Evolutionary conservation across 495 filamentous ascomycete genomes (phyloP), one percentile per base, ranked within the genome.

Genomic region (Jackrogersella multiformis): DNA sequence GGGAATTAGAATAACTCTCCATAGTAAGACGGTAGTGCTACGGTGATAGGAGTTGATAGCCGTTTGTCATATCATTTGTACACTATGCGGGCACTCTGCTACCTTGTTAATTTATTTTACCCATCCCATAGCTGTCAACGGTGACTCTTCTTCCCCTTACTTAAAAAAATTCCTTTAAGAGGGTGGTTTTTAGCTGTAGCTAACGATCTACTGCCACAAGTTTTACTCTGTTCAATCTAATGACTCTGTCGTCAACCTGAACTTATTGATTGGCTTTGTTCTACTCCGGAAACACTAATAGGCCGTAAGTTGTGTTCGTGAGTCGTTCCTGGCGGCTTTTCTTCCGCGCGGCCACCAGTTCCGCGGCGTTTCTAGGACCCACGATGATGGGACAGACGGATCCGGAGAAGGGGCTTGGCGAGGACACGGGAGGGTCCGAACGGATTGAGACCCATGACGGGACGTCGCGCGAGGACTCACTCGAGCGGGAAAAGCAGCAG

Each of bases 401-500:
- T 13, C n/a, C 20, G 44, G 56, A 57, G 9, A 36, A 20, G 5
- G 34, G 44, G 56, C 56, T 69, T 60, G 49, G 38, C 51, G 20
- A 56, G 35, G 60, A 60, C 16, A 59, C 23, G 28, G 45, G 56
- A 6, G 56, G 57, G 30, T 36, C 18, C 3, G 41, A 64, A n/a
- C 6, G 24, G 12, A 39, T 49, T 8, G 49, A 64, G 35, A 45
- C 36, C 8, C 53, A 7, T 4, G 24, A 64, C 10, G 42, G 36
- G 28, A 16, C 32, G 9, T 59, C 61, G 16, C 24, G 44, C 13
- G 69, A 66, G 28, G 41, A 26, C 34, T 71, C 61, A 3, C 16
- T 60, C 13, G 49, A 66, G 16, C 49, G 36, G 0, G 66, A 77
- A n/a, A 55, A 72, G 44, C 61, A 61, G 53, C 54, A 44, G 49